These are phyloP conservation scores for Chalciporus pseudorubinellus DNA, from an alignment of 768 basidiomycete genomes.

Conservation along the genomic window DNA sequence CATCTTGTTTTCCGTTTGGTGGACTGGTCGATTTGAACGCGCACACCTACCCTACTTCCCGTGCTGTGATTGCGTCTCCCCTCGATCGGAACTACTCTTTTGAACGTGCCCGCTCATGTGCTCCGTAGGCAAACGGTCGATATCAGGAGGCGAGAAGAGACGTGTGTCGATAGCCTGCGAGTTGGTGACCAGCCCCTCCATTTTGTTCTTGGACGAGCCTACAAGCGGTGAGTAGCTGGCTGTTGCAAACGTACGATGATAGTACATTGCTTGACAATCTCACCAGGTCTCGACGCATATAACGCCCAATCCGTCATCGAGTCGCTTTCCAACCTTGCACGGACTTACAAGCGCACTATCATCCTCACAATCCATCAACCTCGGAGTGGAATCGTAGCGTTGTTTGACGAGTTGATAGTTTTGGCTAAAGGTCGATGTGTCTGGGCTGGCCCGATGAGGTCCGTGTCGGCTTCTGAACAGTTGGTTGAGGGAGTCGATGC, in stretches of 20 bases:
- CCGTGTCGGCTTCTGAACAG: constrained; percentile 3
- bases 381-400: constrained; percentile 92
- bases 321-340: constrained; percentile 78
- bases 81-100: not conserved
- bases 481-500: constrained; percentile 7
- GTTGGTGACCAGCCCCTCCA: constrained; percentile 94
- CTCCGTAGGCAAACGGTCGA: constrained; percentile 73
- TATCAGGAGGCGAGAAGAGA: constrained; percentile 97
- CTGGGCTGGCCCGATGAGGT: constrained; percentile 31
- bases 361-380: constrained; percentile 99
- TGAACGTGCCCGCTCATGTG: not conserved
- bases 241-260: not conserved
- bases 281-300: constrained; percentile 83
- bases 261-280: not conserved
- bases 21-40: not conserved
- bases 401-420: constrained; percentile 90
- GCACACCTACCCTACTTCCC: not conserved
- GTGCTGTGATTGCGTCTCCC: not conserved
- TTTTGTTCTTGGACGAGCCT: constrained; percentile 95
- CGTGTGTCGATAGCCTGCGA: constrained; percentile 98
- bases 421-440: constrained; percentile 73
- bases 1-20: not conserved
- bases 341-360: constrained; percentile 90
- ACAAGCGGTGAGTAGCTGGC: constrained; percentile 69
- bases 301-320: constrained; percentile 96